Base-by-base conservation (phyloP, 2,329 filamentous ascomycete species). In the Fusarium temperatum region DNA sequence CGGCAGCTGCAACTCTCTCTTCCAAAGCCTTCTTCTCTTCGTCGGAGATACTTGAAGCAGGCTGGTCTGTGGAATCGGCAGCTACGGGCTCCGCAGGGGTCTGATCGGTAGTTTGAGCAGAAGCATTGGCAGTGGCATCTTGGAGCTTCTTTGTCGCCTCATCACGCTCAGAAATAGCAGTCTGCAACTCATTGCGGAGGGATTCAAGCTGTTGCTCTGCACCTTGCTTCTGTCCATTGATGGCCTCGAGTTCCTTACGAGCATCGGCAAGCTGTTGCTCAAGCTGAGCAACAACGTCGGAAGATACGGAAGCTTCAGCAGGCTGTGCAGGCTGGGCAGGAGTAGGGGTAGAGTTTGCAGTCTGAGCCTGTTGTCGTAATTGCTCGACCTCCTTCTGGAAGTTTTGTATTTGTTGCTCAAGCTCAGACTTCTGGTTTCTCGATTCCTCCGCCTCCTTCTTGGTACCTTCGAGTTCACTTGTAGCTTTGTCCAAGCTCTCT, bases 181-280 rank as follows among this genome's bases (percentile, higher is more conserved):
- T 83, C 58, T 91, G 87, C 18, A 97, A 84, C 77, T 95, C 91
- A 12, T 80, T 73, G 36, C 85, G 87, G 5, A 91, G 80, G 30
- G 79, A 81, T 51, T 86, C 84, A 5, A 93, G 85, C 70, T 93
- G 90, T 65, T 89, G 84, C 73, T 94, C 89, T n/a, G 94, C 85
- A 5, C 86, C 85, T 24, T 90, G 86, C 81, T 94, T 95, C 80
- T 96, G 91, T 15, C 90, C 85, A 12, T 85, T 91, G 60, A 92
- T 87, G 4, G 86, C 86, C 48, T 91, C 90, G 15, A 96, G 87
- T 75, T 95, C 89, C 73, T 90, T 89, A 28, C 83, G 86, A 20
- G 86, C 80, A 47, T 84, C 80, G 5, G 80, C 74, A 13, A 91
- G 82, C 69, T 90, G 85, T 69, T 85, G 83, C 70, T 90, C 86